These are phyloP conservation scores for Ceratocystis diversiconidia DNA, from an alignment of 2,329 filamentous ascomycete genomes.

Conservation along the genomic window DNA sequence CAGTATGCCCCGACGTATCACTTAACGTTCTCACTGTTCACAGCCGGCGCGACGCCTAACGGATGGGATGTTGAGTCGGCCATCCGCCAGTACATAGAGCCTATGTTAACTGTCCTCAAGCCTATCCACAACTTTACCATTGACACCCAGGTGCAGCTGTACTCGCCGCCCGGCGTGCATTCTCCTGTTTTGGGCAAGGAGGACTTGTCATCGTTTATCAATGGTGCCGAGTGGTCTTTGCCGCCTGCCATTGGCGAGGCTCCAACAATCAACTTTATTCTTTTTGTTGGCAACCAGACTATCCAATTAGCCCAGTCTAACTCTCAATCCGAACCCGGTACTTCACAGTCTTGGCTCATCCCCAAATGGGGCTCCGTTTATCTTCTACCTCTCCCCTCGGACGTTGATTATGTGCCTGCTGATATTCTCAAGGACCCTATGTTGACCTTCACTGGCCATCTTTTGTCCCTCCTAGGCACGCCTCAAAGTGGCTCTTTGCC, in stretches of 20 bases:
- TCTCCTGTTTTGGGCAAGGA: conserved; percentile 60
- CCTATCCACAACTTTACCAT: conserved; percentile 90
- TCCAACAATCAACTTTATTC: conserved; percentile 88
- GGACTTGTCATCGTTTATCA: conserved; percentile 87
- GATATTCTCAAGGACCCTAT: conserved; percentile 64
- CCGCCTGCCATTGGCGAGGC: conserved; percentile 86
- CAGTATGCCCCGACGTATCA: conserved; percentile 92
- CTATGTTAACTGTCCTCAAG: conserved; percentile 63
- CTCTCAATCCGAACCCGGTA: conserved; percentile 21
- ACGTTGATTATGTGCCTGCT: conserved; percentile 40
- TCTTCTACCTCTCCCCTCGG: conserved; percentile 35
- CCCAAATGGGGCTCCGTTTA: conserved; percentile 82
- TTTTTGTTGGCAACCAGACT: conserved; percentile 72
- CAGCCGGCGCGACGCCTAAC: conserved; percentile 60
- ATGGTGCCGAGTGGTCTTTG: conserved; percentile 93
- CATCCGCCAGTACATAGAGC: conserved; percentile 64
- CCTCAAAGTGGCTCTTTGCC: conserved; percentile 73
- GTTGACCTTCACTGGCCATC: conserved; percentile 78
- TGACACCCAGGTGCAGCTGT: conserved; percentile 90
- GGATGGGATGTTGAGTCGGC: conserved; percentile 84
- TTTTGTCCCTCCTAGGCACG: conserved; percentile 74
- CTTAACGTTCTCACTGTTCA: conserved; percentile 89
- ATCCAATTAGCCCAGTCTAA: conserved; percentile 36
- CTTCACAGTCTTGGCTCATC: conserved; percentile 65
- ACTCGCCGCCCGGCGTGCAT: conserved; percentile 56